Evolutionary conservation across 1,139 yeast genomes (phyloP).

Genomic region (Saccharomyces hybrid): DNA sequence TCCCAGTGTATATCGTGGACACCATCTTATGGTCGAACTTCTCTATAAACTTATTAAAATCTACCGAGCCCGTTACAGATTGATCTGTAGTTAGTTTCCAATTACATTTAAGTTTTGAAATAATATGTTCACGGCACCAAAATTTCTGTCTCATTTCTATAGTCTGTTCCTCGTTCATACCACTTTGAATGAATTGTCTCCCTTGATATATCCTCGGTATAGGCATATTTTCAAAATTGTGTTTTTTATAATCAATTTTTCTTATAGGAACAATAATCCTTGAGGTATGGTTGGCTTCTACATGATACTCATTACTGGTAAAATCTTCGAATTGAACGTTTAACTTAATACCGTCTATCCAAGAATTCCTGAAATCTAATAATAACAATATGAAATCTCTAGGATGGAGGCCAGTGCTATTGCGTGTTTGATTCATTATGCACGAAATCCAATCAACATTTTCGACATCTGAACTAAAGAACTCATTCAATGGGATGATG

Average conservation of each 20-base stretch:
- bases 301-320: constrained; percentile 14
- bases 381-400: constrained; percentile 23
- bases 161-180: constrained; percentile 45
- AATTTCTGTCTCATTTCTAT: constrained; percentile 51
- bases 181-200: constrained; percentile 64
- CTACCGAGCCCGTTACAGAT: constrained; percentile 17
- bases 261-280: constrained; percentile 65
- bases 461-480: constrained; percentile 7
- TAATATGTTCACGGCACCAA: constrained; percentile 69
- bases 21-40: constrained; percentile 22
- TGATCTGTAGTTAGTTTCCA: constrained; percentile 41
- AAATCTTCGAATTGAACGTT: constrained; percentile 22
- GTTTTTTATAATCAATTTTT: constrained; percentile 34
- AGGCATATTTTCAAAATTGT: constrained; percentile 39
- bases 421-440: constrained; percentile 7
- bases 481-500: constrained; percentile 24
- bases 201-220: constrained; percentile 67
- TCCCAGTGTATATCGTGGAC: constrained; percentile 18
- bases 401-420: constrained; percentile 5
- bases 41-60: constrained; percentile 23
- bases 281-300: constrained; percentile 38
- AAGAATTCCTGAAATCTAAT: constrained; percentile 29
- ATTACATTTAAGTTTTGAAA: constrained; percentile 50
- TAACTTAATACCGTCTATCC: constrained; percentile 23
- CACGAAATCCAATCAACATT: constrained; percentile 21